Conservation (phyloP, 176 grass and related monocot species). For the Secale cereale region DNA sequence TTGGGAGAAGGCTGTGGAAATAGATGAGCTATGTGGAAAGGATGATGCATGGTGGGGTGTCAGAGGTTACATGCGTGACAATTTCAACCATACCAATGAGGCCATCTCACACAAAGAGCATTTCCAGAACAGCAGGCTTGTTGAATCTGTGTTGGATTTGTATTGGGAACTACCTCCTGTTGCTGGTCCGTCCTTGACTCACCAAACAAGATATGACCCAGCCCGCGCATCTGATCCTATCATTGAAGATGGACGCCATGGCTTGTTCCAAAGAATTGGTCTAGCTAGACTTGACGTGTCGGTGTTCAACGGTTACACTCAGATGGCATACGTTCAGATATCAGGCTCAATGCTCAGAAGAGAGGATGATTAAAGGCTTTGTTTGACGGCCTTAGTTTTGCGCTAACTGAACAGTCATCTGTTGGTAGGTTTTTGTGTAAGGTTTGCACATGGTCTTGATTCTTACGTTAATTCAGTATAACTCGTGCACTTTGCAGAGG, state of each 20-base stretch:
- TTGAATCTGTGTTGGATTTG: slow-evolving; percentile 73
- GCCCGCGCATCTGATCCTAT: slow-evolving; percentile 65
- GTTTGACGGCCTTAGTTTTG: slow-evolving; percentile 1
- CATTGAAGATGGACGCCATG: slow-evolving; percentile 74
- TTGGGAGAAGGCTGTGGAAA: slow-evolving; percentile 82
- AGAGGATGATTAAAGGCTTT: slow-evolving; percentile 20
- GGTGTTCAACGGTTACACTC: slow-evolving; percentile 89
- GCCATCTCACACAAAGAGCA: slow-evolving; percentile 70
- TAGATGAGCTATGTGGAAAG: slow-evolving; percentile 65
- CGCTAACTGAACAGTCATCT: background rate
- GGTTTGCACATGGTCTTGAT: background rate
- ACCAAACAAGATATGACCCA: slow-evolving; percentile 92
- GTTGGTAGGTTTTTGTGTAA: slow-evolving; percentile 7
- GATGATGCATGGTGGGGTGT: slow-evolving; percentile 90
- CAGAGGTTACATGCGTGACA: slow-evolving; percentile 65
- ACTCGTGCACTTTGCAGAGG: background rate
- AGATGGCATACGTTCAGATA: slow-evolving; percentile 87
- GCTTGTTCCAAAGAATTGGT: slow-evolving; percentile 61
- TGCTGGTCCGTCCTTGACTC: slow-evolving; percentile 81
- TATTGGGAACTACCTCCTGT: slow-evolving; percentile 95
- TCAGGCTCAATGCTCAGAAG: slow-evolving; percentile 31
- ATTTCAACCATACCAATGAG: slow-evolving; percentile 85
- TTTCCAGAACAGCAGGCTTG: slow-evolving; percentile 73
- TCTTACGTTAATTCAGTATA: background rate
- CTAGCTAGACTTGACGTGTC: slow-evolving; percentile 57